phyloP scores from a whole-genome alignment of 345 rosid species.

The Lagerstroemia speciosa region DNA sequence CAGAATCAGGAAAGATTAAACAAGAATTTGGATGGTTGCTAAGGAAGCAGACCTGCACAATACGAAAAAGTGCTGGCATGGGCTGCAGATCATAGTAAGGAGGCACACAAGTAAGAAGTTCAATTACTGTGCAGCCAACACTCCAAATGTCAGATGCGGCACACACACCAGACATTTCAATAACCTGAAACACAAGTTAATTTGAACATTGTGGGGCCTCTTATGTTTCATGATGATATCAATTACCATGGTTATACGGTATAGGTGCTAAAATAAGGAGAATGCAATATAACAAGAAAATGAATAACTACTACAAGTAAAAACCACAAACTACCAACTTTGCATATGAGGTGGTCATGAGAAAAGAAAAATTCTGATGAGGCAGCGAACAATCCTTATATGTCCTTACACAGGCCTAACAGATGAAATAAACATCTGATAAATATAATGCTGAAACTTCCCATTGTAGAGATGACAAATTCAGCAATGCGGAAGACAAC shows the following conservation, averaged over 20 bases:
- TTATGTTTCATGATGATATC: not conserved
- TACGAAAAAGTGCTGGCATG: conserved; percentile 95
- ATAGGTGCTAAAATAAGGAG: not conserved
- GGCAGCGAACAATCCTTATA: not conserved
- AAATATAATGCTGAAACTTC: not conserved
- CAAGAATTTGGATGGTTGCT: not conserved
- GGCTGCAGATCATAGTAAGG: conserved; percentile 98
- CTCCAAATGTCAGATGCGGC: conserved; percentile 99
- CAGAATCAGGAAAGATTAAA: conserved; percentile 2
- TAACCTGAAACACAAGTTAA: conserved; percentile 56
- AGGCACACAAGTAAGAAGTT: conserved; percentile 93
- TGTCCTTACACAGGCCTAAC: not conserved
- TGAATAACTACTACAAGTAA: not conserved
- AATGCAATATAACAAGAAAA: not conserved
- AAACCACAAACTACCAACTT: not conserved
- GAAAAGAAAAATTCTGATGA: not conserved
- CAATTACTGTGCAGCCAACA: conserved; percentile 99
- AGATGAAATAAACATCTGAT: not conserved
- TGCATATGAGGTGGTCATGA: not conserved
- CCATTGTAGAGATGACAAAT: not conserved
- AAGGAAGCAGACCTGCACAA: conserved; percentile 71
- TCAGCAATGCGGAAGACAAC: not conserved
- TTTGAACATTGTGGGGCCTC: conserved; percentile 10
- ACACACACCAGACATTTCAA: conserved; percentile 99
- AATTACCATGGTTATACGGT: not conserved